A percentile compares a stretch with the other conserved stretches of the same genome.
Evolutionary conservation across 208 protist species (phyloP).

Genomic region (Phytomonas francai): DNA sequence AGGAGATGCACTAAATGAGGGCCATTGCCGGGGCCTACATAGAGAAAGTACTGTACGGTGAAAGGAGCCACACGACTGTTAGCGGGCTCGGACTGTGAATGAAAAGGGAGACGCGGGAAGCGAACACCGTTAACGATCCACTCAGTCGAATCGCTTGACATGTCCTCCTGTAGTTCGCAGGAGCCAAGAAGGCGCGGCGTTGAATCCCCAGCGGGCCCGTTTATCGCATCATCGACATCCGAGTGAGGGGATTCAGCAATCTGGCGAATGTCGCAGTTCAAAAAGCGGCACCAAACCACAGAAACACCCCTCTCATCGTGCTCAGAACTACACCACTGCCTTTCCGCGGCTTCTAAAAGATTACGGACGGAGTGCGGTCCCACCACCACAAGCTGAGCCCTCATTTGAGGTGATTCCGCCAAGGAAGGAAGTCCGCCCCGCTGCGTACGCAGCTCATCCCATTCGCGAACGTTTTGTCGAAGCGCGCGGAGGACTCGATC

Average conservation of each 20-base stretch:
- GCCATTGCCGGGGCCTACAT: conserved; percentile 39
- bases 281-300: conserved; percentile 26
- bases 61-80: neutral
- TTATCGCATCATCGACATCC: neutral
- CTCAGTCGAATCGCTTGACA: neutral
- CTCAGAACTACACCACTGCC: neutral
- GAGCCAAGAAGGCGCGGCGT: neutral
- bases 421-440: neutral
- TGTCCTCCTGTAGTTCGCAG: neutral
- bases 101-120: conserved; percentile 29
- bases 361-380: conserved; percentile 15
- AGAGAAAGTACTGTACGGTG: conserved; percentile 58
- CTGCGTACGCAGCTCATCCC: neutral
- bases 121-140: conserved; percentile 70
- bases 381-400: conserved; percentile 17
- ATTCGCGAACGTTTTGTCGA: neutral
- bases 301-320: neutral
- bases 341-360: conserved; percentile 13
- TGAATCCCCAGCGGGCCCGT: neutral
- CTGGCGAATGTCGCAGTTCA: neutral
- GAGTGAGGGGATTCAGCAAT: neutral
- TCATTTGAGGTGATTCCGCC: neutral
- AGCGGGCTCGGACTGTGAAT: neutral
- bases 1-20: conserved; percentile 47
- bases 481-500: neutral